phyloP scores from a whole-genome alignment of 768 basidiomycete species.

The Suillus cothurnatus region DNA sequence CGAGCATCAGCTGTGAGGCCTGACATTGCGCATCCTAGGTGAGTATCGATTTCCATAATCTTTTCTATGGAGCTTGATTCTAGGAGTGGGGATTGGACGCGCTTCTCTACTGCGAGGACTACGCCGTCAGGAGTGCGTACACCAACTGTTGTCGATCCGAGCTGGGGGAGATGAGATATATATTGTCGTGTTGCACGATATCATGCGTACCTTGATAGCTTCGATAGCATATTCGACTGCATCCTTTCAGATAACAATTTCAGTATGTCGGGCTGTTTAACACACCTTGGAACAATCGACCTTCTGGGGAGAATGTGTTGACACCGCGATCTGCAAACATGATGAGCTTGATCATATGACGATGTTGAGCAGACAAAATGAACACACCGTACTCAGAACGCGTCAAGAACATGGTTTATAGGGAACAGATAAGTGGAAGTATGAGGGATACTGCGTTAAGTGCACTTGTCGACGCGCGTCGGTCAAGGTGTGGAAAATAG shows the following conservation, averaged over 20 bases:
- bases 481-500: conserved; percentile 30
- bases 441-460: conserved; percentile 21
- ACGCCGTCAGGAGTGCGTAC: conserved; percentile 90
- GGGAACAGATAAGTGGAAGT: conserved; percentile 11
- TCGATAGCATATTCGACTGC: conserved; percentile 99
- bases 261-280: conserved; percentile 6
- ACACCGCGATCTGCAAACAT: conserved; percentile 83
- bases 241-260: conserved; percentile 18
- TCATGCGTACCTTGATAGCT: conserved; percentile 82
- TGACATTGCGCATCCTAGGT: conserved; percentile 98
- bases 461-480: conserved; percentile 41
- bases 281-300: conserved; percentile 96
- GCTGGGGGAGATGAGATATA: conserved; percentile 46
- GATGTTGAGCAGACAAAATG: not conserved
- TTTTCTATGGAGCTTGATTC: conserved; percentile 97
- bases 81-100: conserved; percentile 94
- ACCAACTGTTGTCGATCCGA: conserved; percentile 97
- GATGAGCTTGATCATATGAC: conserved; percentile 6
- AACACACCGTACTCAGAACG: conserved; percentile 88
- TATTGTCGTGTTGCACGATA: not conserved
- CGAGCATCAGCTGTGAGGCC: conserved; percentile 96
- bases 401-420: conserved; percentile 77
- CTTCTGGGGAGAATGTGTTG: conserved; percentile 98
- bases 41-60: conserved; percentile 98
- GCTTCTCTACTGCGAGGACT: conserved; percentile 96